Evolutionary conservation across 2,329 filamentous ascomycete species (phyloP).

Genomic region (Colletotrichum zoysiae): DNA sequence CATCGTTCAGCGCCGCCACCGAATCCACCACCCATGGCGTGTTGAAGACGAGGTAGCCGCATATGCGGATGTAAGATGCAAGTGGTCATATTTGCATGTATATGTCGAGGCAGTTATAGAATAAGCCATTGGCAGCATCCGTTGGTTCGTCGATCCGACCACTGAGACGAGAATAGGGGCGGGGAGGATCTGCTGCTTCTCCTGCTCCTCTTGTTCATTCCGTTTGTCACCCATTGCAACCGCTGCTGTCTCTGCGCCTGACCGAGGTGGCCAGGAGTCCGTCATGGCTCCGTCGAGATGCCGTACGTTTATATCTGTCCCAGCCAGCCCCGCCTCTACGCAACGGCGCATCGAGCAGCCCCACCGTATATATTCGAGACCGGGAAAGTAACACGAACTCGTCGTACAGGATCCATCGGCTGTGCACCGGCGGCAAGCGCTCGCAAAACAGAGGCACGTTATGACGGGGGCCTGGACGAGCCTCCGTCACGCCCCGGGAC

Average conservation of each 20-base stretch:
- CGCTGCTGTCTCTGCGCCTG: conserved; percentile 12
- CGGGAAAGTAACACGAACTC: background rate
- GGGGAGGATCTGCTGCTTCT: conserved; percentile 10
- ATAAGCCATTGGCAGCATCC: conserved; percentile 10
- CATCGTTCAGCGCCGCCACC: conserved; percentile 11
- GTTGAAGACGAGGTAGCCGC: conserved; percentile 22
- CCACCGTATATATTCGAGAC: background rate
- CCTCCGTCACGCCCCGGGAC: conserved; percentile 20
- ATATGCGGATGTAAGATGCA: conserved; percentile 28
- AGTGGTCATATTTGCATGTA: conserved; percentile 29
- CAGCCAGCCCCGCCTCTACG: conserved; percentile 15
- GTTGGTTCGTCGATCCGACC: conserved; percentile 16
- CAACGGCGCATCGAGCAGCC: conserved; percentile 16
- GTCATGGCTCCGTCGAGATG: conserved; percentile 23
- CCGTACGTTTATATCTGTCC: conserved; percentile 23
- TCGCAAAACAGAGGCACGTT: conserved; percentile 16
- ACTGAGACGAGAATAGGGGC: background rate
- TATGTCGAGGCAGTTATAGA: conserved; percentile 21
- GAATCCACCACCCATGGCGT: background rate
- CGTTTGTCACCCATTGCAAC: conserved; percentile 28
- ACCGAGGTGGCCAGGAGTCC: background rate
- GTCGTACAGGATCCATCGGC: background rate
- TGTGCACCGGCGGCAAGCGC: conserved; percentile 30
- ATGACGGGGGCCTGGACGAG: conserved; percentile 1
- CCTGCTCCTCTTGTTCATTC: conserved; percentile 20